phyloP scores from a whole-genome alignment of 1,284 basidiomycete species.

The Cutaneotrichosporon curvatum region DNA sequence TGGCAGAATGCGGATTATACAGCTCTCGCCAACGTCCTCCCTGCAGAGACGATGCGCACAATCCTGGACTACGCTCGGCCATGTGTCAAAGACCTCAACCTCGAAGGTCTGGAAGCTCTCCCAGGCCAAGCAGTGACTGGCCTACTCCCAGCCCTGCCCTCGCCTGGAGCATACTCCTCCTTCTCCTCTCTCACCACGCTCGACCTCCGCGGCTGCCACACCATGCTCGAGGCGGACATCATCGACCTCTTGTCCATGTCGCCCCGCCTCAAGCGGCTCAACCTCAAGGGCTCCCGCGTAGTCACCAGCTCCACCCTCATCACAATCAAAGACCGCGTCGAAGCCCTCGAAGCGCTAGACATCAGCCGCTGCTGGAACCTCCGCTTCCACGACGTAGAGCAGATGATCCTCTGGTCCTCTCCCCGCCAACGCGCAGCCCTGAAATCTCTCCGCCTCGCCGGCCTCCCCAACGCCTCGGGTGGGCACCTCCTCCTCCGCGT shows the following conservation, averaged over 20 bases:
- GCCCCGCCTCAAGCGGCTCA: slow-evolving; percentile 56
- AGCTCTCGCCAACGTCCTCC: slow-evolving; percentile 51
- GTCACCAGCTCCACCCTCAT: slow-evolving; percentile 1
- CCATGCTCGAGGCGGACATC: slow-evolving; percentile 59
- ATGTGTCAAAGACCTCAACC: slow-evolving; percentile 60
- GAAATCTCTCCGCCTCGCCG: slow-evolving; percentile 54
- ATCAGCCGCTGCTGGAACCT: slow-evolving; percentile 66
- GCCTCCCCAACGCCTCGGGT: slow-evolving; percentile 52
- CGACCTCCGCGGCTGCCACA: slow-evolving; percentile 66
- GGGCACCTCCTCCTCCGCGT: slow-evolving; percentile 54
- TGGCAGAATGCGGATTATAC: slow-evolving; percentile 64
- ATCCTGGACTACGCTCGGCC: slow-evolving; percentile 50
- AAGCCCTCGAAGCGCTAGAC: slow-evolving; percentile 59
- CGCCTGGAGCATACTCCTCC: background rate
- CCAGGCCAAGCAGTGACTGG: slow-evolving; percentile 32
- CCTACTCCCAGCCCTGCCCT: background rate
- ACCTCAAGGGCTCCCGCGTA: slow-evolving; percentile 57
- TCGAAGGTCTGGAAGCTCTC: slow-evolving; percentile 60
- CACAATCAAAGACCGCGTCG: slow-evolving; percentile 49
- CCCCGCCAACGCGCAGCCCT: slow-evolving; percentile 15
- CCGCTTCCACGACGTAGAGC: slow-evolving; percentile 55
- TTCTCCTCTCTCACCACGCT: slow-evolving; percentile 47
- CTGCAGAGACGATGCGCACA: slow-evolving; percentile 27
- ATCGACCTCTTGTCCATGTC: slow-evolving; percentile 64
- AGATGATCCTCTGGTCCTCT: slow-evolving; percentile 37